phyloP scores from a whole-genome alignment of 2,329 filamentous ascomycete species.

The Colletotrichum cordylinicola region DNA sequence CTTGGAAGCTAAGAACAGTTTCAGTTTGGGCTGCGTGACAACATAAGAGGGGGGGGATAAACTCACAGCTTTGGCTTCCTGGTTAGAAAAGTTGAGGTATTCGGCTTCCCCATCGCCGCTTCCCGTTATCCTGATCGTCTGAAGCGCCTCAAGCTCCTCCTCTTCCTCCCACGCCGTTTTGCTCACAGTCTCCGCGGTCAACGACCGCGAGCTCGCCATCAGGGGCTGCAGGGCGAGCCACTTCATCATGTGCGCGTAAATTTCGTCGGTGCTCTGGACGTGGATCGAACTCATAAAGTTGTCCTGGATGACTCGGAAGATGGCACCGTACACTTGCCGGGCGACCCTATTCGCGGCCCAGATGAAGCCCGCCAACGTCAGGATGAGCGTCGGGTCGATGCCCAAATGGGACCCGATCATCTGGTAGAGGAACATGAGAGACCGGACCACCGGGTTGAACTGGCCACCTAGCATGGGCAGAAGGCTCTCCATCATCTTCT shows the following conservation, averaged over 20 bases:
- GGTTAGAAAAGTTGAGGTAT: conserved; percentile 66
- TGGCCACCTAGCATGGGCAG: conserved; percentile 22
- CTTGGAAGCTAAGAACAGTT: conserved; percentile 45
- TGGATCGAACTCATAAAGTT: conserved; percentile 59
- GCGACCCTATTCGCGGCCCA: conserved; percentile 50
- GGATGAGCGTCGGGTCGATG: conserved; percentile 52
- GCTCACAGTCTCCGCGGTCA: conserved; percentile 61
- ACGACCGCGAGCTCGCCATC: conserved; percentile 54
- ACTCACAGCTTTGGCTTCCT: conserved; percentile 56
- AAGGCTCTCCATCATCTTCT: conserved; percentile 20
- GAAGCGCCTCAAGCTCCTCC: conserved; percentile 46
- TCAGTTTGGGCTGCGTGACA: neutral
- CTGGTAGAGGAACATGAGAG: conserved; percentile 45
- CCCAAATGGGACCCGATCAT: conserved; percentile 50
- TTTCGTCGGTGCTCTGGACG: conserved; percentile 61
- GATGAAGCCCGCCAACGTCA: conserved; percentile 50
- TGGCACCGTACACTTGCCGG: conserved; percentile 37
- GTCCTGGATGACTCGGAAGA: conserved; percentile 41
- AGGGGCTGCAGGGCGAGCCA: conserved; percentile 61
- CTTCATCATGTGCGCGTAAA: conserved; percentile 63
- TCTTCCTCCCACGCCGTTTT: conserved; percentile 64
- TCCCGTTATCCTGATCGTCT: conserved; percentile 39
- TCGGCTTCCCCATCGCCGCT: conserved; percentile 35
- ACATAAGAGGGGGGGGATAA: neutral
- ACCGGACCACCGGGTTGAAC: conserved; percentile 22